phyloP scores from a whole-genome alignment of 306 rosid genomes.

The Benincasa hispida region DNA sequence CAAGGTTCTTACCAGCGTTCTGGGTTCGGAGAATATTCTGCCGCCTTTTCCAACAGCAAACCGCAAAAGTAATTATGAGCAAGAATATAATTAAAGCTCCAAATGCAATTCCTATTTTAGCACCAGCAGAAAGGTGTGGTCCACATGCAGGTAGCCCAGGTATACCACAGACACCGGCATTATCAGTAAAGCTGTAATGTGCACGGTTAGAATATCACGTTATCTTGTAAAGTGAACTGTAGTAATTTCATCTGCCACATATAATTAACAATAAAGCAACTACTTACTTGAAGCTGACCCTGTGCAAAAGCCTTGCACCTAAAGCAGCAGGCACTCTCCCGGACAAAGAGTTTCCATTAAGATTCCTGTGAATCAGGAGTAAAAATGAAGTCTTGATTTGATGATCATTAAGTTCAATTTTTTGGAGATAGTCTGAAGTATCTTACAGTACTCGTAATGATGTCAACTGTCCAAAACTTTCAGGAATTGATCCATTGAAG shows the following conservation, averaged over 20 bases:
- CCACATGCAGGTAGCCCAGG: conserved; percentile 81
- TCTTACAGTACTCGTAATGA: conserved; percentile 59
- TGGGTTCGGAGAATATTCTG: conserved; percentile 68
- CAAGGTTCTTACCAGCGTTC: conserved; percentile 51
- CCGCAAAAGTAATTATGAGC: conserved; percentile 37
- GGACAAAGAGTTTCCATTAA: conserved; percentile 62
- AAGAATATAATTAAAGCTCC: conserved; percentile 38
- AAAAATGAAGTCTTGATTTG: conserved; percentile 6
- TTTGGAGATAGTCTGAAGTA: conserved; percentile 8
- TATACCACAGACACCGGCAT: conserved; percentile 77
- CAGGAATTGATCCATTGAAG: conserved; percentile 88
- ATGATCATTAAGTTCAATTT: background rate
- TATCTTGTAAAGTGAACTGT: background rate
- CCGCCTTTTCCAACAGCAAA: conserved; percentile 85
- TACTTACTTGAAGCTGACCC: conserved; percentile 96
- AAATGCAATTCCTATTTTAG: conserved; percentile 63
- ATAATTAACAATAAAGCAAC: background rate
- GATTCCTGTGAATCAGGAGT: conserved; percentile 48
- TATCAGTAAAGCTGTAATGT: conserved; percentile 82
- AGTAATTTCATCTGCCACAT: background rate
- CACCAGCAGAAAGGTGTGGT: conserved; percentile 56
- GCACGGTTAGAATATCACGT: conserved; percentile 1
- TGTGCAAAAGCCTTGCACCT: conserved; percentile 84
- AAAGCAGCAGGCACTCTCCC: conserved; percentile 77
- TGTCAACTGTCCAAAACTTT: conserved; percentile 74